A percentile compares a stretch with the other conserved stretches of the same genome.
phyloP scores from a whole-genome alignment of 179 eudicot genomes.

The Gypsophila paniculata region DNA sequence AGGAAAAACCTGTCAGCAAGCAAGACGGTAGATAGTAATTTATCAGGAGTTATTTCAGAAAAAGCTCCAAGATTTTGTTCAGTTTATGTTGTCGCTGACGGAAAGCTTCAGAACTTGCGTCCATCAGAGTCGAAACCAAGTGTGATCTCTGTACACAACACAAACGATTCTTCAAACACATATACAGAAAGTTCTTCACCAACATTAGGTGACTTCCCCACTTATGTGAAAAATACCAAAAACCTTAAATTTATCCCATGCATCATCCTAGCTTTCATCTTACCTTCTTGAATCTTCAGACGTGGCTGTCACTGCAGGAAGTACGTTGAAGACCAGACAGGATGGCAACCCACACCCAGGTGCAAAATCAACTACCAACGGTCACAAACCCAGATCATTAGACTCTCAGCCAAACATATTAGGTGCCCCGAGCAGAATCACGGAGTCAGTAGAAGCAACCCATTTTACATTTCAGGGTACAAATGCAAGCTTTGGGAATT shows the following conservation, averaged over 20 bases:
- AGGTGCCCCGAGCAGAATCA: slow-evolving; percentile 31
- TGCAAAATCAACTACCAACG: slow-evolving; percentile 28
- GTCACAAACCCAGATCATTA: slow-evolving; percentile 39
- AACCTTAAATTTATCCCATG: no score
- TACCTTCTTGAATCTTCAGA: neutral
- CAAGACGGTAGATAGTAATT: slow-evolving; percentile 28
- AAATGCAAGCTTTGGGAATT: slow-evolving; percentile 20
- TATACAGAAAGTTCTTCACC: slow-evolving; percentile 40
- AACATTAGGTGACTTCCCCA: slow-evolving; percentile 31
- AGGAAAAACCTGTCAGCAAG: slow-evolving; percentile 23
- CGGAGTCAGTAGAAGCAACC: slow-evolving; percentile 32
- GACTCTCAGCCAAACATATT: slow-evolving; percentile 38
- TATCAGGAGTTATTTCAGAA: slow-evolving; percentile 53
- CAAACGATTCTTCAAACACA: slow-evolving; percentile 35
- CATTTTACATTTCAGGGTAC: slow-evolving; percentile 15
- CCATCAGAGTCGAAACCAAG: slow-evolving; percentile 54
- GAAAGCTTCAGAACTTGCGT: slow-evolving; percentile 58
- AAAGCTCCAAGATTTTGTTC: slow-evolving; percentile 61
- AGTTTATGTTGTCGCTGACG: slow-evolving; percentile 62
- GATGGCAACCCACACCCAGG: neutral
- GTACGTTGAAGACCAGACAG: slow-evolving; percentile 18
- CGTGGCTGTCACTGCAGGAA: slow-evolving; percentile 19
- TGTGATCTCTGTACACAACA: slow-evolving; percentile 36
- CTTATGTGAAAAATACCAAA: neutral
- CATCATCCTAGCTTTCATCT: no score